phyloP scores from a whole-genome alignment of 768 basidiomycete species.

The Rickenella mellea region DNA sequence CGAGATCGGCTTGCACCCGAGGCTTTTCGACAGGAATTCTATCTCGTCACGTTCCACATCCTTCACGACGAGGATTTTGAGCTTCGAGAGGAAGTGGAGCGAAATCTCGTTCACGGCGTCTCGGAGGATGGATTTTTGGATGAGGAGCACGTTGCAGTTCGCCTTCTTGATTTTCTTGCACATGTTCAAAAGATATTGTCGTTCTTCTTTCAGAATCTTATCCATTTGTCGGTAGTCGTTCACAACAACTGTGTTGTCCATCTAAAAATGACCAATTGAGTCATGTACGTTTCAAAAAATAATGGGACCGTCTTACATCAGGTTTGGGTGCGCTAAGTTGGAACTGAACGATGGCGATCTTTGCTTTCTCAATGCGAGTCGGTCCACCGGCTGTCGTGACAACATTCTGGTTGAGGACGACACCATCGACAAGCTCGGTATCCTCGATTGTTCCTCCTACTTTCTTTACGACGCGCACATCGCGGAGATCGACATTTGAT shows the following conservation, averaged over 20 bases:
- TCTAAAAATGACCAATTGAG: conserved; percentile 37
- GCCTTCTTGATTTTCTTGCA: conserved; percentile 99
- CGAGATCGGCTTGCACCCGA: conserved; percentile 92
- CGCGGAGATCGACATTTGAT: conserved; percentile 91
- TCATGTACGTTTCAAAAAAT: conserved; percentile 4
- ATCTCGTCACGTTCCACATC: conserved; percentile 99
- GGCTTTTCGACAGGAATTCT: conserved; percentile 88
- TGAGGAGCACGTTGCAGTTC: conserved; percentile 97
- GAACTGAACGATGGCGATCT: conserved; percentile 97
- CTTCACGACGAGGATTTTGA: conserved; percentile 94
- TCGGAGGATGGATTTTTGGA: conserved; percentile 98
- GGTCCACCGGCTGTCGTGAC: conserved; percentile 87
- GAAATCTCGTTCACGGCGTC: conserved; percentile 99
- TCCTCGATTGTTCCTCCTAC: conserved; percentile 99
- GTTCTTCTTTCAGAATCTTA: conserved; percentile 98
- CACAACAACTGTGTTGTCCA: conserved; percentile 99
- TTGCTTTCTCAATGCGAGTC: conserved; percentile 93
- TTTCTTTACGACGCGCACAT: conserved; percentile 95
- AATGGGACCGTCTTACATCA: conserved; percentile 50
- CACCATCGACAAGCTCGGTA: conserved; percentile 92
- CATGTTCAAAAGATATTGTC: conserved; percentile 93
- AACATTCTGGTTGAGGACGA: conserved; percentile 95
- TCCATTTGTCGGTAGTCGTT: conserved; percentile 99
- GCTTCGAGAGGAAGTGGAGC: conserved; percentile 92
- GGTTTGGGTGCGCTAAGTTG: conserved; percentile 97